These are phyloP conservation scores for Pseudogymnoascus verrucosus DNA, from an alignment of 2,329 filamentous ascomycete genomes.

Conservation along the genomic window DNA sequence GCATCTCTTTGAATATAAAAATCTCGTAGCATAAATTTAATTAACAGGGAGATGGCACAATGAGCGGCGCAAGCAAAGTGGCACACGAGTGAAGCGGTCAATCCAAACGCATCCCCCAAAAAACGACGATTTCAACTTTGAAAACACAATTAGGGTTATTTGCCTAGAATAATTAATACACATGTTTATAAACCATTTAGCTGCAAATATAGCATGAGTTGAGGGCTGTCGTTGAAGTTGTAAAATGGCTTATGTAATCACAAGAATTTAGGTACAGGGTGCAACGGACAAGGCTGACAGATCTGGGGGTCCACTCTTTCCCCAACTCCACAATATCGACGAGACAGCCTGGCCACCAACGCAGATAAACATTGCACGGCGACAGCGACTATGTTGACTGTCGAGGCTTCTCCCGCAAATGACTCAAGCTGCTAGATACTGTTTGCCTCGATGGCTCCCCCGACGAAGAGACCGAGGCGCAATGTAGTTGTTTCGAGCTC, in stretches of 20 bases:
- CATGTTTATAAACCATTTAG: background rate
- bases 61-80: background rate
- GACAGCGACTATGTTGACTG: background rate
- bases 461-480: conserved; percentile 42
- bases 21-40: background rate
- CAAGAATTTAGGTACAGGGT: background rate
- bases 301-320: background rate
- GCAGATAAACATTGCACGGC: background rate
- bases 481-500: conserved; percentile 37
- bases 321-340: conserved; percentile 4
- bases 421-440: background rate
- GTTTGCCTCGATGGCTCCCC: conserved; percentile 25
- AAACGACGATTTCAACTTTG: background rate
- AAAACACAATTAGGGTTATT: background rate
- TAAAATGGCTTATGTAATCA: background rate
- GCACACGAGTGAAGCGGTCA: background rate
- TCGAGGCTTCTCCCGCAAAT: background rate
- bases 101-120: background rate
- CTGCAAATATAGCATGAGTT: background rate
- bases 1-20: background rate
- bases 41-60: background rate
- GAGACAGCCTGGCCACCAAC: background rate
- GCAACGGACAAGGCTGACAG: background rate
- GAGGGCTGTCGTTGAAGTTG: background rate
- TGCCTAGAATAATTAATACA: background rate